Conservation (phyloP, 2,329 filamentous ascomycete species). For the Alternaria sp. region DNA sequence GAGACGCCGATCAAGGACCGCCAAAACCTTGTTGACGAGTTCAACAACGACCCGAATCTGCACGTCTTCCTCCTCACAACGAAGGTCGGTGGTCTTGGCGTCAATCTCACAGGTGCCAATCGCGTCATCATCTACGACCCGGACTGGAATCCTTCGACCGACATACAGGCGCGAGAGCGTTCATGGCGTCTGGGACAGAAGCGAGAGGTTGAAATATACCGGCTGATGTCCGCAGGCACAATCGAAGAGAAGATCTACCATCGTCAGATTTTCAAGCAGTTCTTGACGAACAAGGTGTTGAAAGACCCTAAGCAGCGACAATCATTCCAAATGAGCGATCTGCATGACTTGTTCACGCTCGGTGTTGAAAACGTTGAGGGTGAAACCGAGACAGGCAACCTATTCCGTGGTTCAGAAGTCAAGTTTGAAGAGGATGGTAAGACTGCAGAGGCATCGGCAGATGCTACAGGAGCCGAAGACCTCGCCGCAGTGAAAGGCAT, state of each 20-base stretch:
- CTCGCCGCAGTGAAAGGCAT: slow-evolving; percentile 51
- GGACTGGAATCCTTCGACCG: slow-evolving; percentile 98
- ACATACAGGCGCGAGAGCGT: slow-evolving; percentile 91
- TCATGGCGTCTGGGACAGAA: slow-evolving; percentile 97
- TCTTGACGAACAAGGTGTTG: slow-evolving; percentile 93
- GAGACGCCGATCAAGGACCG: slow-evolving; percentile 85
- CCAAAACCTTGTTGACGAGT: slow-evolving; percentile 89
- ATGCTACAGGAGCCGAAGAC: slow-evolving; percentile 34
- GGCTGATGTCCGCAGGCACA: slow-evolving; percentile 96
- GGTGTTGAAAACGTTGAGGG: slow-evolving; percentile 68
- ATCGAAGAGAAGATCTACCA: slow-evolving; percentile 99
- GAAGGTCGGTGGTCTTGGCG: slow-evolving; percentile 90
- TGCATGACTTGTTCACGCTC: slow-evolving; percentile 90
- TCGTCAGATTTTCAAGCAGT: slow-evolving; percentile 98
- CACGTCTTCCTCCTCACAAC: slow-evolving; percentile 94
- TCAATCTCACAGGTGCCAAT: slow-evolving; percentile 93
- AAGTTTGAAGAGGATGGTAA: slow-evolving; percentile 56
- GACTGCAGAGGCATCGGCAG: slow-evolving; percentile 15
- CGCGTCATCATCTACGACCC: slow-evolving; percentile 98
- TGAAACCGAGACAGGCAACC: slow-evolving; percentile 79
- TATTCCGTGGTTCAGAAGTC: slow-evolving; percentile 89
- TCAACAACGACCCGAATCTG: slow-evolving; percentile 80
- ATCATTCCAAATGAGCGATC: slow-evolving; percentile 85
- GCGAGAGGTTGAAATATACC: slow-evolving; percentile 92
- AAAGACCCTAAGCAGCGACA: slow-evolving; percentile 93